Percentiles rank a stretch among this genome's conserved stretches.
phyloP scores from a whole-genome alignment of 2,329 filamentous ascomycete species.

The Arthrobotrys pseudoclavata region DNA sequence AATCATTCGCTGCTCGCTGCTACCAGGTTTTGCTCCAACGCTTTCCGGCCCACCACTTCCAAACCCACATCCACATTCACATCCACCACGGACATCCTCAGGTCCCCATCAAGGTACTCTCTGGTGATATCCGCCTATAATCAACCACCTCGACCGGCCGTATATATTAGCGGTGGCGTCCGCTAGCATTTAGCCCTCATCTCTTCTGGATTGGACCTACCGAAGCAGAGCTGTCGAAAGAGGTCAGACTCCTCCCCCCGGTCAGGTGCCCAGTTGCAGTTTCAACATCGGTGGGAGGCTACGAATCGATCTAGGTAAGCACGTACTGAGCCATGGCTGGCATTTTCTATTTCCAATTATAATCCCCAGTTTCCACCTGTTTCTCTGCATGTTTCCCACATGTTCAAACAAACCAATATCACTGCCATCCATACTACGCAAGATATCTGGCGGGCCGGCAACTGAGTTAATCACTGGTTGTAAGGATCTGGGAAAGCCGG shows the following conservation, averaged over 20 bases:
- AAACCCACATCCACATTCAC: conserved; percentile 13
- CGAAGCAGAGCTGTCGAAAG: conserved; percentile 6
- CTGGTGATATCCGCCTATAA: conserved; percentile 14
- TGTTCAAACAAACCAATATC: background rate
- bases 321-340: conserved; percentile 4
- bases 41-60: conserved; percentile 23
- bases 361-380: conserved; percentile 8
- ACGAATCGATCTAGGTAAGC: conserved; percentile 34
- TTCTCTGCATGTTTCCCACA: conserved; percentile 14
- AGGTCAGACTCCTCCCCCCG: conserved; percentile 10
- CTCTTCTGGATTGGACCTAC: conserved; percentile 39
- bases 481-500: conserved; percentile 24
- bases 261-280: conserved; percentile 9
- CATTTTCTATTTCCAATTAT: background rate
- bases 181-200: conserved; percentile 15
- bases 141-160: background rate
- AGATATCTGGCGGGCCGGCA: conserved; percentile 16
- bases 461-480: background rate
- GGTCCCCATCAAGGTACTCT: background rate
- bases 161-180: conserved; percentile 4
- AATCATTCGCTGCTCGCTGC: conserved; percentile 7
- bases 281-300: conserved; percentile 33
- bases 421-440: conserved; percentile 8
- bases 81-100: background rate
- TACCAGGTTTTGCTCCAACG: conserved; percentile 22